Evolutionary conservation across 2,329 filamentous ascomycete species (phyloP).

Genomic region (Aureobasidium sp.): DNA sequence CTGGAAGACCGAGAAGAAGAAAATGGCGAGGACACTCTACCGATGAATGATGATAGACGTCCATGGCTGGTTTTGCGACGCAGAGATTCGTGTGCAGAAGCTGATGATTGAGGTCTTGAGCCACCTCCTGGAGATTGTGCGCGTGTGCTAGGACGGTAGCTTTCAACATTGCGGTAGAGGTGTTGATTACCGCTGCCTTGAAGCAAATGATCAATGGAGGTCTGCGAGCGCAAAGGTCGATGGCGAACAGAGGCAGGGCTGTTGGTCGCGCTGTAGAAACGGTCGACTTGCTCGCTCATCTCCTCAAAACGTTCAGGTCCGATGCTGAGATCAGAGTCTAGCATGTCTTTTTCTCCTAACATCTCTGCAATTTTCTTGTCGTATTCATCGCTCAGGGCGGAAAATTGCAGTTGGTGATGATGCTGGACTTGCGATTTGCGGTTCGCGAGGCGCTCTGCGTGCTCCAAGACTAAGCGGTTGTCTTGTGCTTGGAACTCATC

Average conservation of each 20-base stretch:
- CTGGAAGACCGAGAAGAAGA: not conserved
- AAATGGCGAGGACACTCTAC: not conserved
- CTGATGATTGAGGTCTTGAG: not conserved
- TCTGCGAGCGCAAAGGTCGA: not conserved
- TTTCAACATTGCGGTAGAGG: not conserved
- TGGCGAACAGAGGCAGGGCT: slow-evolving; percentile 2
- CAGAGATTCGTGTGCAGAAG: not conserved
- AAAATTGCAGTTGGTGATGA: slow-evolving; percentile 27
- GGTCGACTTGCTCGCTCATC: slow-evolving; percentile 21
- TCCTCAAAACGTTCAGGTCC: slow-evolving; percentile 26
- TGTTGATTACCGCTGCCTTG: not conserved
- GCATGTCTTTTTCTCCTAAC: slow-evolving; percentile 20
- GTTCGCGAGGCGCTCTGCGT: slow-evolving; percentile 24
- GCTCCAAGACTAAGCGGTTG: slow-evolving; percentile 23
- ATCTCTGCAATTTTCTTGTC: slow-evolving; percentile 24
- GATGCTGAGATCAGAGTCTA: slow-evolving; percentile 25
- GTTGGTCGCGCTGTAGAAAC: slow-evolving; percentile 13
- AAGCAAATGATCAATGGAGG: not conserved
- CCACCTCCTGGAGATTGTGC: not conserved
- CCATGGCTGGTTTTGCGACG: not conserved
- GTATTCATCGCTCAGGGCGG: slow-evolving; percentile 25
- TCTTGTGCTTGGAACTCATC: slow-evolving; percentile 19
- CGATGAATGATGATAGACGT: not conserved
- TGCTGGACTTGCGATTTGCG: slow-evolving; percentile 27
- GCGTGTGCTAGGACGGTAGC: not conserved